Evolutionary conservation across 2,329 filamentous ascomycete genomes (phyloP).

Genomic region (Epichloe coenophiala): DNA sequence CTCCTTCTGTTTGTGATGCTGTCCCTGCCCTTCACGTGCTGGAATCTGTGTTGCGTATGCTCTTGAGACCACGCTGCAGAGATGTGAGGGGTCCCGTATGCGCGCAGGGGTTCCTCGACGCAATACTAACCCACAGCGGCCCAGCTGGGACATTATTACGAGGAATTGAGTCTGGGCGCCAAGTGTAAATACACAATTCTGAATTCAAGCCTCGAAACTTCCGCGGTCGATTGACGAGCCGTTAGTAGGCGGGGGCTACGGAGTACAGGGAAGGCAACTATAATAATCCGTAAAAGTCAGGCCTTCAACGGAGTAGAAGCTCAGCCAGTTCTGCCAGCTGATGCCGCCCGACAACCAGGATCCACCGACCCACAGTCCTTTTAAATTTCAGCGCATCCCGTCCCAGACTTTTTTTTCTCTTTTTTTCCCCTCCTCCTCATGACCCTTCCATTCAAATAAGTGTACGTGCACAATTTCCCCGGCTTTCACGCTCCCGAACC

Average conservation of each 20-base stretch:
- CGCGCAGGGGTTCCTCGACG: conserved; percentile 5
- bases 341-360: conserved; percentile 1
- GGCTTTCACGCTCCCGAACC: conserved; percentile 4
- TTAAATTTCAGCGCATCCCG: conserved; percentile 24
- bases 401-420: conserved; percentile 31
- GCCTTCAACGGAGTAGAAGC: too few species aligned
- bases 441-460: conserved; percentile 99
- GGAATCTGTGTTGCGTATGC: conserved; percentile 2
- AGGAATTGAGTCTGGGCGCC: conserved; percentile 1
- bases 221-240: background rate
- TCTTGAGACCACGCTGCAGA: conserved; percentile 7
- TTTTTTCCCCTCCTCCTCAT: conserved; percentile 51
- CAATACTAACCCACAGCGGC: conserved; percentile 12
- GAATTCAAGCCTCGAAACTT: background rate
- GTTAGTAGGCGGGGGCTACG: too few species aligned
- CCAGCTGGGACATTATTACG: conserved; percentile 14
- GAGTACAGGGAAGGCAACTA: too few species aligned
- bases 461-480: conserved; percentile 44
- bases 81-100: background rate
- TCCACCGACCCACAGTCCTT: conserved; percentile 5
- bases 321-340: conserved; percentile 1
- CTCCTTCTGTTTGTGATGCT: conserved; percentile 10
- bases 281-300: too few species aligned
- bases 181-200: background rate
- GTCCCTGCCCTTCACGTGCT: background rate